phyloP scores from a whole-genome alignment of 176 grass and related monocot genomes.

The Hordeum vulgare region MorexV3_pseudomolecules_assembly NC_058520.1:548308390-548308889 shows the following conservation, averaged over 20 bases:
- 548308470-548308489: constrained; percentile 96
- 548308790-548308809: constrained; percentile 92
- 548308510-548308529: constrained; percentile 94
- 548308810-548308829: constrained; percentile 93
- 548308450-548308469: constrained; percentile 75
- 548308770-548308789: constrained; percentile 95
- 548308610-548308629: constrained; percentile 97
- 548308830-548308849: constrained; percentile 99
- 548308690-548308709: background rate
- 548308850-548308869: constrained; percentile 72
- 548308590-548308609: constrained; percentile 86
- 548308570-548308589: constrained; percentile 93
- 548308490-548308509: constrained; percentile 99
- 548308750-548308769: constrained; percentile 56
- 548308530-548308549: constrained; percentile 73
- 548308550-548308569: constrained; percentile 73
- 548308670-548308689: background rate
- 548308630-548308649: constrained; percentile 47
- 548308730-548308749: background rate
- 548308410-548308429: constrained; percentile 85
- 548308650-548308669: background rate
- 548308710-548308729: background rate
- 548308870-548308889: constrained; percentile 65
- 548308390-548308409: constrained; percentile 78
- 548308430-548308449: constrained; percentile 98